These are phyloP conservation scores for Calendula officinalis DNA, from an alignment of 129 eudicot genomes.

Conservation along the genomic window DNA sequence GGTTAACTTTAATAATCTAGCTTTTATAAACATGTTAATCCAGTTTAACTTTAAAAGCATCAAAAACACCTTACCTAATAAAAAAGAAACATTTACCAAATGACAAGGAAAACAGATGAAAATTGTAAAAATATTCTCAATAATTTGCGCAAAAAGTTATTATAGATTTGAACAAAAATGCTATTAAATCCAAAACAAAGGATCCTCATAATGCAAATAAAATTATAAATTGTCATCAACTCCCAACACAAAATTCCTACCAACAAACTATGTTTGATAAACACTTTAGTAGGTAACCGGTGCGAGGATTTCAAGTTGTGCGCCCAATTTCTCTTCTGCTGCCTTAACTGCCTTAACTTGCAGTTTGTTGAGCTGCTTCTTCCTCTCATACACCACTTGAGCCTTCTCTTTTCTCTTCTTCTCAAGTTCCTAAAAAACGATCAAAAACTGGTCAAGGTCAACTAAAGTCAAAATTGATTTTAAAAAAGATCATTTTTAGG, in stretches of 20 bases:
- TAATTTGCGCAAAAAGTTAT: not conserved
- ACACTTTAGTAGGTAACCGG: constrained; percentile 55
- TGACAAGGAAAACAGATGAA: not conserved
- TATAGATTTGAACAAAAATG: constrained; percentile 16
- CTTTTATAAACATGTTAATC: no score
- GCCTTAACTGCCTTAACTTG: constrained; percentile 64
- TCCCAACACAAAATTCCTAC: constrained; percentile 34
- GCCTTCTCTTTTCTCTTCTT: constrained; percentile 72
- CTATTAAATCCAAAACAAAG: constrained; percentile 10
- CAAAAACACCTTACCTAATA: no score
- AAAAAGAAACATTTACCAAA: no score
- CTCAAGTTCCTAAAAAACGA: constrained; percentile 76
- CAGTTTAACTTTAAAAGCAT: no score
- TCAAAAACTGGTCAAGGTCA: not conserved
- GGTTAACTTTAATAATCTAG: no score
- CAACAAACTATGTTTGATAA: constrained; percentile 8
- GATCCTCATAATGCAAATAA: constrained; percentile 19
- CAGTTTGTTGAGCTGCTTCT: constrained; percentile 61
- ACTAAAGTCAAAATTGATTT: not conserved
- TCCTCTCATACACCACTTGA: constrained; percentile 64
- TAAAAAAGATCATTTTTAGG: no score
- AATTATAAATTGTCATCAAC: constrained; percentile 11
- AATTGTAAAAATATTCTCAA: not conserved
- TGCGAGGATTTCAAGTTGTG: constrained; percentile 54
- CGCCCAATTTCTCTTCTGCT: constrained; percentile 64